Percentiles rank a stretch among this genome's conserved stretches.
Evolutionary conservation across 176 grass and related monocot species (phyloP).

Genomic region (Microstegium vimineum): DNA sequence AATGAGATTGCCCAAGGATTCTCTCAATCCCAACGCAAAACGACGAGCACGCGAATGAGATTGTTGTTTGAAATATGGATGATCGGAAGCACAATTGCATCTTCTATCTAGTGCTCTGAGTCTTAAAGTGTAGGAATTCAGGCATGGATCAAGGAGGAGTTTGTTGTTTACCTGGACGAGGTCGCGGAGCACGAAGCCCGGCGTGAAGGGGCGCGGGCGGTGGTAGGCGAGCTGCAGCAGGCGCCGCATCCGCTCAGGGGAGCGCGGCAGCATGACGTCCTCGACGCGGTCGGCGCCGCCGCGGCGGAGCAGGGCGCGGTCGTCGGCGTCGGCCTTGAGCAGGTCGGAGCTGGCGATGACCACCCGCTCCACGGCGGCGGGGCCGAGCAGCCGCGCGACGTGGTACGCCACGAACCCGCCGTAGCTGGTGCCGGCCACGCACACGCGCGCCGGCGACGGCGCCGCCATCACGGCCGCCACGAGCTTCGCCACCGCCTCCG

Average conservation of each 20-base stretch:
- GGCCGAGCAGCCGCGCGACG: conserved; percentile 52
- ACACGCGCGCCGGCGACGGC: conserved; percentile 5
- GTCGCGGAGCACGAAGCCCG: conserved; percentile 58
- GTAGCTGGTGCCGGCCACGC: conserved; percentile 77
- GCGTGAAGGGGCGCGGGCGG: conserved; percentile 42
- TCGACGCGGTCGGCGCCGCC: conserved; percentile 31
- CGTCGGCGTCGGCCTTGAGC: conserved; percentile 67
- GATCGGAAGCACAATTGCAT: background rate
- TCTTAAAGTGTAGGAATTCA: no score
- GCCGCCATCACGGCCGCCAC: conserved; percentile 10
- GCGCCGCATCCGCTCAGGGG: conserved; percentile 25
- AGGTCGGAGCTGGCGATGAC: conserved; percentile 88
- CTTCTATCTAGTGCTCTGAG: background rate
- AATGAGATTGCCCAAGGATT: background rate
- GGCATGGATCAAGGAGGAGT: background rate
- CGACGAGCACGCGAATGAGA: background rate
- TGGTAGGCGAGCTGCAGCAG: conserved; percentile 40
- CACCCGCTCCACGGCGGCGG: conserved; percentile 35
- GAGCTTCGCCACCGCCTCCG: conserved; percentile 52
- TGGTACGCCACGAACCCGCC: conserved; percentile 90
- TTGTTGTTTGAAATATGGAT: no score
- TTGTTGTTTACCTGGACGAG: conserved; percentile 39
- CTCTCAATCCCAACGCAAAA: background rate
- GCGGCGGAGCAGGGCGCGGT: conserved; percentile 45
- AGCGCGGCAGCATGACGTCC: conserved; percentile 56